Base-by-base conservation (phyloP, 129 eudicot genomes). In the Escallonia herrerae region DNA sequence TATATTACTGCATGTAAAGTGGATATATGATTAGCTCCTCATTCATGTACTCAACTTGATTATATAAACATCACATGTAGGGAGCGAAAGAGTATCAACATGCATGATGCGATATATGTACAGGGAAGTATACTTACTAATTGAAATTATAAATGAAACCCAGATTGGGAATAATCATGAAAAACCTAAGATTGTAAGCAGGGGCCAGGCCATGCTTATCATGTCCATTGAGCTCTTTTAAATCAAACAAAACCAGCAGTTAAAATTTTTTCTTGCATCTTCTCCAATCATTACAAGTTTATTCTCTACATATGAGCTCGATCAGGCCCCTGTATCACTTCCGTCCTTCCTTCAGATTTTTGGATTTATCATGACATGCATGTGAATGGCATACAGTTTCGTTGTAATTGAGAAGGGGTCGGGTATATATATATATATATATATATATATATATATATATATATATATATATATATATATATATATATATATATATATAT, bases 1-100 rank as follows among this genome's bases (percentile, higher is more conserved):
- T 56, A 37, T 10, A 15, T 37, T 15, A 41, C 40, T 56, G 12
- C 3, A n/a, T 57, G 64, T 68, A 68, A 68, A 68, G 38, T 46
- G 14, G 33, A 22, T 22, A 22, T 43, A 69, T 69, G 64, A 69
- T 69, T 69, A 69, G 58, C 65, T 69, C 73, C 73, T 69, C 65
- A 69, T 69, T 45, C 58, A 58, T 12, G 4, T 0, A 57, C 33
- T 22, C 33, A 22, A 22, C 33, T 22, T 40, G 4, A 33, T 5
- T 51, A 40, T 33, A 3, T 47, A 37, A 8, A 49, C 4, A 51
- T 58, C 8, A 10, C 9, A 40, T 13, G 14, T 39, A 54, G 15
- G 51, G 15, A 56, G 6, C 11, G 14, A 43, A 11, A 40, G n/a
- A 40, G 56, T 40, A 6, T 53, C 8, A 40, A 15, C 33, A 22